Percentiles rank a stretch among this genome's conserved stretches.
Conservation (phyloP, 345 rosid species). For the Ceriops tagal region DNA sequence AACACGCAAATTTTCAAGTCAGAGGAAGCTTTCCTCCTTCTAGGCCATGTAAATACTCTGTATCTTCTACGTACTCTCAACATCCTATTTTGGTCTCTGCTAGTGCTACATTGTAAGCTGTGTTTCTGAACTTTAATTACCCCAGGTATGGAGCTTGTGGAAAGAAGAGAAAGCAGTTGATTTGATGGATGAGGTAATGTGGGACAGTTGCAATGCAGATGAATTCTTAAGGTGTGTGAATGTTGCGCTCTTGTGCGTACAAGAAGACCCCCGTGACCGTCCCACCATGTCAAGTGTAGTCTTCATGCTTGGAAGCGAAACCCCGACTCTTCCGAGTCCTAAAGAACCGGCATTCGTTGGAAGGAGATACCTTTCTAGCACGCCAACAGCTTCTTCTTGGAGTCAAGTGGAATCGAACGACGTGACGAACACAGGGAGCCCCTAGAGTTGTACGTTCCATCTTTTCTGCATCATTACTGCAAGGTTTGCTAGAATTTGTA, state of each 20-base stretch:
- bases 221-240: conserved; percentile 23
- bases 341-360: conserved; percentile 30
- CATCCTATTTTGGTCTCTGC: not conserved
- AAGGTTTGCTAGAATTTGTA: too few relatives aligned
- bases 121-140: not conserved
- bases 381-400: conserved; percentile 5
- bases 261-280: conserved; percentile 34
- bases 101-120: too few relatives aligned
- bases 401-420: not conserved
- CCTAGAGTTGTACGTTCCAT: too few relatives aligned
- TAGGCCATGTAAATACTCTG: conserved; percentile 13
- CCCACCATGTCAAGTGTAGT: conserved; percentile 29
- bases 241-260: conserved; percentile 31
- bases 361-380: conserved; percentile 3
- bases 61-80: not conserved
- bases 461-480: too few relatives aligned
- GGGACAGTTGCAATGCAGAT: conserved; percentile 1
- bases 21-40: conserved; percentile 14
- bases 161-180: conserved; percentile 15
- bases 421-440: not conserved
- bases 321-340: conserved; percentile 21
- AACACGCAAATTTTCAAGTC: conserved; percentile 17
- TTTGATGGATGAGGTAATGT: conserved; percentile 15
- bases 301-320: conserved; percentile 21
- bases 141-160: conserved; percentile 24